Base-by-base conservation (phyloP, 345 rosid genomes). In the Geranium rotundifolium region DNA sequence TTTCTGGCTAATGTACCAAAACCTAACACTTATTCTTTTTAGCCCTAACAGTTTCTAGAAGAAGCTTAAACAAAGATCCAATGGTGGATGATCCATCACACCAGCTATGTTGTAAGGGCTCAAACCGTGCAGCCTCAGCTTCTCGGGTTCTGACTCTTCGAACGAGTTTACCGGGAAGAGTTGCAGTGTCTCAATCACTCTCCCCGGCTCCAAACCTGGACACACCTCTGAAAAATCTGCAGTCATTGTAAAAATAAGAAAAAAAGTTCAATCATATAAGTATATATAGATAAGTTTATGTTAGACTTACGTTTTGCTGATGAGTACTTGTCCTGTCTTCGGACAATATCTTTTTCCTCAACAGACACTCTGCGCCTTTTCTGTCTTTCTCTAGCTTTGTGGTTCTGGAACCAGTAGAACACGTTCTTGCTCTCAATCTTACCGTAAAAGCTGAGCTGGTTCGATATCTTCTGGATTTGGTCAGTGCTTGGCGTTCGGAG, bases 361-460 rank as follows among this genome's bases (percentile, higher is more conserved):
- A 71, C 67, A 27, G 89, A 82, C 23, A 89, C 90, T 50, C 85
- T 84, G 0, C 96, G 85, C 15, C 97, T 84, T 70, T 92, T 92
- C 71, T 92, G 99, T 72, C 96, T 79, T 60, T 92, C 98, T 58
- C 98, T 76, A 19, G 98, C 98, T 78, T 92, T 92, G 62, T 92
- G 98, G 70, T 92, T 92, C 67, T 92, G 98, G 67, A 92, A 92
- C 98, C 98, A 92, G 64, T 92, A 89, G 19, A 92, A 92, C 0
- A 92, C 98, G 64, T 89, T 92, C 75, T 92, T 92, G 67, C 95
- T 89, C 73, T 92, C 99, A 30, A 92, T 89, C 90, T 92, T 89
- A 12, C 99, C 99, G 34, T 92, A 89, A 19, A 76, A 87, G 76
- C 99, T 89, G 17, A 92, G 77, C 78, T 89, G 96, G 6, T 76